Evolutionary conservation across 2,329 filamentous ascomycete genomes (phyloP).

Genomic region (Colletotrichum graminicola): DNA sequence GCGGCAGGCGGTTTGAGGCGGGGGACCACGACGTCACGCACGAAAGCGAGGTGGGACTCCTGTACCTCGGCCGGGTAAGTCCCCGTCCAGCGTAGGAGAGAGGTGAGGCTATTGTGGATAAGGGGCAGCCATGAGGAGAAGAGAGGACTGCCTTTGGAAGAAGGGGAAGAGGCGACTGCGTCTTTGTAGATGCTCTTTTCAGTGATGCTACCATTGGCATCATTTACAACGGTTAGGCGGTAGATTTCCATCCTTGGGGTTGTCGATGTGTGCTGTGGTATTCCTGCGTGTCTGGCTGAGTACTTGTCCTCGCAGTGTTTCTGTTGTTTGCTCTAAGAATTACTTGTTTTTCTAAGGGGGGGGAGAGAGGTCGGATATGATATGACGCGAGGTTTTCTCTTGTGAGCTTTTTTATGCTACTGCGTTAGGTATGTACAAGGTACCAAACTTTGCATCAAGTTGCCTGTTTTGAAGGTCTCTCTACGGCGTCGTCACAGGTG

Average conservation of each 20-base stretch:
- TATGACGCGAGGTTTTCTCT: background rate
- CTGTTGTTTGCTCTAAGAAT: background rate
- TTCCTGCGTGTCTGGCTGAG: background rate
- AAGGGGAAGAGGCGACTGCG: background rate
- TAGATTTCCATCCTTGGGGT: conserved; percentile 19
- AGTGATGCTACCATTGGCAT: background rate
- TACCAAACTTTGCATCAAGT: background rate
- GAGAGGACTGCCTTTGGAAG: conserved; percentile 3
- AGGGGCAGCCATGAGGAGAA: conserved; percentile 29
- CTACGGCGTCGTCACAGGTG: no score
- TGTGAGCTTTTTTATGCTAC: background rate
- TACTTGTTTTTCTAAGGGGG: background rate
- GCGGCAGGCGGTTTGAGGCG: conserved; percentile 29
- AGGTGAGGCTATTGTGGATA: conserved; percentile 6
- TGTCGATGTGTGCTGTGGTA: background rate
- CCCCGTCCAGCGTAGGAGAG: conserved; percentile 28
- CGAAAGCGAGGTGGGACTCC: conserved; percentile 28
- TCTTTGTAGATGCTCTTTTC: conserved; percentile 20
- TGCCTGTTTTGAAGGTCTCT: background rate
- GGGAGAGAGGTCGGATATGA: background rate
- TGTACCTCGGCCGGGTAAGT: conserved; percentile 21
- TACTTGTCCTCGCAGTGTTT: background rate
- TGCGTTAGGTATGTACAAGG: background rate
- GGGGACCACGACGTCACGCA: conserved; percentile 26
- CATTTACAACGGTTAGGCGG: background rate